Percentiles rank a stretch among this genome's conserved stretches.
These are phyloP conservation scores for Thermomucor indicae-seudaticae DNA, from an alignment of 371 early-diverging fungal species.

Conservation along the genomic window DNA sequence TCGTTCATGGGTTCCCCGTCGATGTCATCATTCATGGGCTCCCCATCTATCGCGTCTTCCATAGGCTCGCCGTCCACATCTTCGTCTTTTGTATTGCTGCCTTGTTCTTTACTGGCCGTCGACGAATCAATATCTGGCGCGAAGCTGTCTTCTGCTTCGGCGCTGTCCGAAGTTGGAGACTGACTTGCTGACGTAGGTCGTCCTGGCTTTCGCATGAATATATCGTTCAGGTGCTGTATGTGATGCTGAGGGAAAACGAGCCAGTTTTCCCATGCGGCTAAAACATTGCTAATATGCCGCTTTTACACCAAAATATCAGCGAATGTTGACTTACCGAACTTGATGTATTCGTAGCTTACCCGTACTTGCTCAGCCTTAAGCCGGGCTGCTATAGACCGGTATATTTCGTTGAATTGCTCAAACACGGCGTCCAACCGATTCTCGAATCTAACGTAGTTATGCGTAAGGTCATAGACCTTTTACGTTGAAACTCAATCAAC, in stretches of 20 bases:
- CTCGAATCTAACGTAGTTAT: slow-evolving; percentile 59
- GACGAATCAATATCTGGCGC: not conserved
- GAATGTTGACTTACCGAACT: not conserved
- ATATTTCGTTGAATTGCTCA: slow-evolving; percentile 64
- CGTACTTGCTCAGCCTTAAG: slow-evolving; percentile 84
- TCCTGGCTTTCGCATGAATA: slow-evolving; percentile 27
- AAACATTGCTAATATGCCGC: slow-evolving; percentile 57
- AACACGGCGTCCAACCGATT: slow-evolving; percentile 62
- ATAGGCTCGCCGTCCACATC: slow-evolving; percentile 39
- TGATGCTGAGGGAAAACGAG: slow-evolving; percentile 78
- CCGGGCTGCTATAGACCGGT: slow-evolving; percentile 64
- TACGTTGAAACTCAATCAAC: not conserved
- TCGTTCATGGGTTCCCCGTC: slow-evolving; percentile 31
- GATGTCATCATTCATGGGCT: slow-evolving; percentile 24
- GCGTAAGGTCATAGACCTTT: not conserved
- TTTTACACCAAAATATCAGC: slow-evolving; percentile 12
- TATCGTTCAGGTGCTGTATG: slow-evolving; percentile 47
- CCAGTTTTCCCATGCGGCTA: slow-evolving; percentile 88
- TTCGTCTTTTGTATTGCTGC: slow-evolving; percentile 8
- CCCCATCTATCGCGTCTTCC: slow-evolving; percentile 40
- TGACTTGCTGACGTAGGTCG: not conserved
- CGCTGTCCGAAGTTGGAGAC: not conserved
- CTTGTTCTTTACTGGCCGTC: not conserved
- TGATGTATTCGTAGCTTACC: slow-evolving; percentile 21
- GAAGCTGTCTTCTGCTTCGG: not conserved